Evolutionary conservation across 768 basidiomycete genomes (phyloP).

Genomic region (Chalciporus chontae): DNA sequence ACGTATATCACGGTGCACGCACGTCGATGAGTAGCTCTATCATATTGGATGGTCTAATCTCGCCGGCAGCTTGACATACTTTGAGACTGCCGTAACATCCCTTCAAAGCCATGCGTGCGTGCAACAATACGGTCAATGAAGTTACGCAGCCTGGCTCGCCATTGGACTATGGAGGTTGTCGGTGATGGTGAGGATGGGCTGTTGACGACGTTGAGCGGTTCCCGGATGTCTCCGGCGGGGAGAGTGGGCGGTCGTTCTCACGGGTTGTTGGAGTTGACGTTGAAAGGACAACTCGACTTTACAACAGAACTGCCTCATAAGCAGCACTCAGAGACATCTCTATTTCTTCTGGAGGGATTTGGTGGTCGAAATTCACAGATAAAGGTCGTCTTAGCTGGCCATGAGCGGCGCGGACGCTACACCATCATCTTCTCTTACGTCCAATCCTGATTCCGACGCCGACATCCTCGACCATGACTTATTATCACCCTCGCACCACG

Average conservation of each 20-base stretch:
- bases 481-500: conserved; percentile 31
- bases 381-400: conserved; percentile 26
- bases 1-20: not conserved
- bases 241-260: conserved; percentile 14
- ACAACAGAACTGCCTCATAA: conserved; percentile 17
- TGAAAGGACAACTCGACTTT: conserved; percentile 23
- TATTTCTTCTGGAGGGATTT: conserved; percentile 18
- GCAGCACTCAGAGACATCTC: conserved; percentile 11
- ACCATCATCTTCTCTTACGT: conserved; percentile 27
- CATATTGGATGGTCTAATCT: not conserved
- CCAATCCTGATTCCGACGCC: conserved; percentile 26
- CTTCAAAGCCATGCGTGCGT: not conserved
- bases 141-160: not conserved
- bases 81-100: not conserved
- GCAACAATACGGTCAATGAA: not conserved
- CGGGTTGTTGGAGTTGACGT: conserved; percentile 16
- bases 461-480: conserved; percentile 33
- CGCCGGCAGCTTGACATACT: not conserved
- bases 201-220: not conserved
- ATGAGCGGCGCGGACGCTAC: conserved; percentile 44
- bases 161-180: no score
- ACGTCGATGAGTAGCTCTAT: not conserved
- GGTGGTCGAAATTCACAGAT: conserved; percentile 17
- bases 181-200: not conserved
- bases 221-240: conserved; percentile 13